Conservation (phyloP, 768 basidiomycete species). For the Trametes cubensis region DNA sequence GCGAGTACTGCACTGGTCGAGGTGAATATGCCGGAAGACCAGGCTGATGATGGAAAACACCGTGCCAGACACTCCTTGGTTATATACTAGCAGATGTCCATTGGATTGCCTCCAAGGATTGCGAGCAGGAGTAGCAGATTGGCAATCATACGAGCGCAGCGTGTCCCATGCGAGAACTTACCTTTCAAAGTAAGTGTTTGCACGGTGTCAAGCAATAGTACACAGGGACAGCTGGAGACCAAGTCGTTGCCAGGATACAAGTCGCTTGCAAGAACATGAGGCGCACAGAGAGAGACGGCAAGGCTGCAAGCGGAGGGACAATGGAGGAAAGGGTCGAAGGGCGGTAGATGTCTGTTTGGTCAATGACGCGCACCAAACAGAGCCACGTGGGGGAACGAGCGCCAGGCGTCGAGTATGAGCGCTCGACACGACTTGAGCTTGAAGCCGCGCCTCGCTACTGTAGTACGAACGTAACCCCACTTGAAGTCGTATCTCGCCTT, state of each 20-base stretch:
- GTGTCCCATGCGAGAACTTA: neutral
- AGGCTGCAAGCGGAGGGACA: neutral
- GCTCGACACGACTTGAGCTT: too few species aligned
- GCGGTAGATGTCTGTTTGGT: constrained; percentile 3
- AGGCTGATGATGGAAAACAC: constrained; percentile 8
- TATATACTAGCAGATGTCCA: constrained; percentile 2
- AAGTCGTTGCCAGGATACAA: constrained; percentile 7
- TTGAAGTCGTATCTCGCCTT: too few species aligned
- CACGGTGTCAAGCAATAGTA: neutral
- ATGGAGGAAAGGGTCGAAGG: neutral
- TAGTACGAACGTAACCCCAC: too few species aligned
- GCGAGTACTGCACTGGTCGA: neutral
- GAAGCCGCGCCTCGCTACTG: too few species aligned
- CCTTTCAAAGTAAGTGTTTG: constrained; percentile 17
- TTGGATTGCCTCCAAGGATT: constrained; percentile 15
- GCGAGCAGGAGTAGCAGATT: constrained; percentile 14
- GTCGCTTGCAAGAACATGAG: neutral
- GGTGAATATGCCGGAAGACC: constrained; percentile 1
- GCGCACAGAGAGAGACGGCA: neutral
- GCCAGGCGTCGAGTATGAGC: too few species aligned
- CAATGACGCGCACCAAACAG: neutral
- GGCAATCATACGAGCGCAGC: constrained; percentile 5
- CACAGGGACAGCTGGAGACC: neutral
- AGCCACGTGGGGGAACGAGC: neutral
- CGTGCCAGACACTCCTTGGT: neutral